Evolutionary conservation across 306 rosid species (phyloP), one percentile per base, ranked within the genome.

Genomic region (Prunus kanzakura): DNA sequence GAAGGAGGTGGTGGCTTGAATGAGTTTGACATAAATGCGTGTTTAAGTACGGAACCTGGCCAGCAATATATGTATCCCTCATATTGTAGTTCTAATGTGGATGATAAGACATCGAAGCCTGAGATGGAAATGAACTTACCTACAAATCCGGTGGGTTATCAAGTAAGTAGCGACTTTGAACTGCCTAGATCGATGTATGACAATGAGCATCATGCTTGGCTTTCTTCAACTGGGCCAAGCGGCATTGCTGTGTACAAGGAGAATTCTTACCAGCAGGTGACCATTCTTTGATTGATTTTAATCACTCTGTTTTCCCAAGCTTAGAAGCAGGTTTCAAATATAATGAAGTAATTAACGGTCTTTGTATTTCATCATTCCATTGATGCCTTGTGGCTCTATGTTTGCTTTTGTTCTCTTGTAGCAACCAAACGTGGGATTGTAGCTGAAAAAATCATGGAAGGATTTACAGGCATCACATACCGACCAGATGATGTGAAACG

Each of bases 191-290:
- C 91, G 57, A 13, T 85, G 57, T 91, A 82, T 79, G 94, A 85
- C 55, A 84, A 78, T 76, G 84, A 80, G 66, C 88, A 88, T 49
- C 92, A 87, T 49, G 71, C 81, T 41, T 91, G 92, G 93, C 82
- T 83, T 75, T 47, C 91, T 76, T 73, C 89, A 49, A 45, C 89
- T 9, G 84, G 83, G 43, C 78, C 92, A 68, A 81, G 86, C 60
- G 82, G 89, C 68, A 80, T 86, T 80, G 86, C 97, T 77, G 81
- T 84, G 83, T 89, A 82, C 72, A 82, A 87, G 47, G 85, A 86
- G 67, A 87, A 80, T 32, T 67, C 83, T 74, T 88, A 76, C 77
- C 89, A 83, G 77, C 78, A 85, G 85, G 92, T 91, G 69, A 80
- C 86, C 43, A 74, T 7, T 66, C 16, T 72, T 57, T 18, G 6